Evolutionary conservation across 2,329 filamentous ascomycete species (phyloP).

Genomic region (Aspergillus puulaauensis): DNA sequence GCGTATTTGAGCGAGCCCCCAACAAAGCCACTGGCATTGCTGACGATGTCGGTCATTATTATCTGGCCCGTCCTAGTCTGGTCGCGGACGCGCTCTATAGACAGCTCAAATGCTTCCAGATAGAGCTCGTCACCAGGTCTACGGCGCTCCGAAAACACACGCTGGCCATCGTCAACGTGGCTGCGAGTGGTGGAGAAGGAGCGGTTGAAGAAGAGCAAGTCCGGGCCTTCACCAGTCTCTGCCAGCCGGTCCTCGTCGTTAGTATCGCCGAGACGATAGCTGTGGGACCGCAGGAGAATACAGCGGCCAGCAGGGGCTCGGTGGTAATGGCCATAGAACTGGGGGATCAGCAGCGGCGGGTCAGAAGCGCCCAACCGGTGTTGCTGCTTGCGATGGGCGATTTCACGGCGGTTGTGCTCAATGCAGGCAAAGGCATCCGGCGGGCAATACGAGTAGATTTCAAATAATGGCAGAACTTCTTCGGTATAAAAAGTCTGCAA

Average conservation of each 20-base stretch:
- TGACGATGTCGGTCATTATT: neutral
- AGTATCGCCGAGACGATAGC: conserved; percentile 16
- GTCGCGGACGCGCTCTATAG: conserved; percentile 6
- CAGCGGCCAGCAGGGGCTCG: conserved; percentile 13
- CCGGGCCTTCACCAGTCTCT: conserved; percentile 12
- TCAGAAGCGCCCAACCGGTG: conserved; percentile 6
- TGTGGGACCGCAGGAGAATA: conserved; percentile 16
- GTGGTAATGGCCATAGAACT: conserved; percentile 2
- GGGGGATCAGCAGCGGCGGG: conserved; percentile 14
- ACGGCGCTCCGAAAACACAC: neutral
- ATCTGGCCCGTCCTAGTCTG: conserved; percentile 9
- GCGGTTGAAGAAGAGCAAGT: conserved; percentile 19
- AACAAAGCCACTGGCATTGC: neutral
- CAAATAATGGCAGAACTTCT: conserved; percentile 17
- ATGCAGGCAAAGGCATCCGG: conserved; percentile 17
- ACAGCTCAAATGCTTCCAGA: conserved; percentile 12
- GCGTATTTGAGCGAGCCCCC: conserved; percentile 1
- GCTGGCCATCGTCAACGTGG: neutral
- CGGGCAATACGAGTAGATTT: conserved; percentile 20
- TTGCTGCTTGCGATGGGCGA: conserved; percentile 20
- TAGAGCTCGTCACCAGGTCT: neutral
- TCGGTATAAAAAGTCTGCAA: conserved; percentile 13
- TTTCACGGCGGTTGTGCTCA: conserved; percentile 16
- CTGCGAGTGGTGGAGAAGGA: conserved; percentile 10
- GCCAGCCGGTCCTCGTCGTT: conserved; percentile 3